Conservation (phyloP, 768 basidiomycete genomes). For the Leccinum obscurum region DNA sequence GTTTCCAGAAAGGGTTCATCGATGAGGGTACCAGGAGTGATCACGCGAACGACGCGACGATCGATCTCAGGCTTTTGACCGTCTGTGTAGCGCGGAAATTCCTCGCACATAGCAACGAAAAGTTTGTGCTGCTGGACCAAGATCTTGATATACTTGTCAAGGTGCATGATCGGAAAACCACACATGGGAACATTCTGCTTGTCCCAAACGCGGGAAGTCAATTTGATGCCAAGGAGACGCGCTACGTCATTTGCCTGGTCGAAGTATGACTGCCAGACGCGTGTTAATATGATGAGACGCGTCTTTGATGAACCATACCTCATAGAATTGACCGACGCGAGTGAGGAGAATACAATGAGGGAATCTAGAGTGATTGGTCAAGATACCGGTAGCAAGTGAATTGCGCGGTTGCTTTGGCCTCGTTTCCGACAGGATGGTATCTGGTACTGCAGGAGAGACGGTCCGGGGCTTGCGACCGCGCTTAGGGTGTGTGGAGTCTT, state of each 20-base stretch:
- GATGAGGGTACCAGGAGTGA: constrained; percentile 93
- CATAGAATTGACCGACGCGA: constrained; percentile 93
- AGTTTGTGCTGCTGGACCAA: constrained; percentile 81
- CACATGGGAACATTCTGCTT: constrained; percentile 76
- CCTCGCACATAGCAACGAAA: constrained; percentile 93
- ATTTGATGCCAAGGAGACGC: constrained; percentile 75
- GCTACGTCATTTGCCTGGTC: constrained; percentile 84
- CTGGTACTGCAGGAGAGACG: neutral
- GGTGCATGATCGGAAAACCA: constrained; percentile 84
- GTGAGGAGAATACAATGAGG: constrained; percentile 91
- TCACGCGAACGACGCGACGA: constrained; percentile 79
- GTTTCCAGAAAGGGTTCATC: constrained; percentile 87
- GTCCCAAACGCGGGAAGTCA: constrained; percentile 76
- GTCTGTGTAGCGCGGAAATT: constrained; percentile 59
- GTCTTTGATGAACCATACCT: constrained; percentile 48
- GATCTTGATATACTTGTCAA: constrained; percentile 84
- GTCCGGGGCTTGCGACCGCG: constrained; percentile 23
- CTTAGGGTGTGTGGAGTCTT: constrained; percentile 6
- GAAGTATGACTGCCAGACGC: constrained; percentile 76
- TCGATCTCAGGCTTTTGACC: constrained; percentile 66
- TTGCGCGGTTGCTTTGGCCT: constrained; percentile 38
- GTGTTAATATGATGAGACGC: constrained; percentile 10
- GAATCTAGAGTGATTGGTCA: constrained; percentile 69
- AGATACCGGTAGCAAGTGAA: constrained; percentile 67
- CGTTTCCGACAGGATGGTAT: neutral